A percentile compares a stretch with the other conserved stretches of the same genome.
phyloP scores from a whole-genome alignment of 208 protist genomes.

The Borovskyia barvae region DNA sequence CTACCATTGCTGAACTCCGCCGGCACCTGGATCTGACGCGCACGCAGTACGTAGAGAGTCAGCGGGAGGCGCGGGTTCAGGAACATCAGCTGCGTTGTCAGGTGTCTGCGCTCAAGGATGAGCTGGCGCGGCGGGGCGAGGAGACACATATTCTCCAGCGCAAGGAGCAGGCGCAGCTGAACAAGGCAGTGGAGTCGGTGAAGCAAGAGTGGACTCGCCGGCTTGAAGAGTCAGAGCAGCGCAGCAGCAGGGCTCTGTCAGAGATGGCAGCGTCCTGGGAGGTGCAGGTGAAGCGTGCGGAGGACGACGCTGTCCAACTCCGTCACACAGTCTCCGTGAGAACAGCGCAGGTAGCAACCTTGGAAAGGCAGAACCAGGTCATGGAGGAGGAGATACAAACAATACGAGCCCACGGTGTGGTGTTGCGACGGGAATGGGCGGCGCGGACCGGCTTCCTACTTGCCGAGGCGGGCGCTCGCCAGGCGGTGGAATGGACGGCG shows the following conservation, averaged over 20 bases:
- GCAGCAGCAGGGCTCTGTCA: background rate
- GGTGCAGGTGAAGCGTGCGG: background rate
- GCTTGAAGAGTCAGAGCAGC: conserved; percentile 6
- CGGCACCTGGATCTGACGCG: conserved; percentile 42
- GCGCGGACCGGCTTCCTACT: conserved; percentile 7
- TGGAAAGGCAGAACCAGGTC: conserved; percentile 6
- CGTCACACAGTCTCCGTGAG: conserved; percentile 16
- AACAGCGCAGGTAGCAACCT: conserved; percentile 14
- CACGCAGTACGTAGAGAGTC: conserved; percentile 25
- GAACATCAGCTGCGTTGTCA: conserved; percentile 31
- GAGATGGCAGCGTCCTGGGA: background rate
- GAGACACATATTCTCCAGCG: conserved; percentile 45
- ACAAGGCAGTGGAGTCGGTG: conserved; percentile 19
- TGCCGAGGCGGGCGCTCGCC: conserved; percentile 8
- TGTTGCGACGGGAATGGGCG: background rate
- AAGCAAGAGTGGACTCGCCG: conserved; percentile 17
- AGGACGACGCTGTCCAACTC: conserved; percentile 12
- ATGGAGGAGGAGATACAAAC: conserved; percentile 16
- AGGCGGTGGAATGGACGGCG: background rate
- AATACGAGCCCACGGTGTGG: conserved; percentile 5
- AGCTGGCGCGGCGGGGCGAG: conserved; percentile 60
- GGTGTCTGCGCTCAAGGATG: conserved; percentile 73
- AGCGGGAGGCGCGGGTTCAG: conserved; percentile 17
- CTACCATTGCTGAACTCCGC: conserved; percentile 54
- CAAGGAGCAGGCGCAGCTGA: conserved; percentile 36